phyloP scores from a whole-genome alignment of 108 stramenopile genomes.

The Licmophora abbreviata region DNA sequence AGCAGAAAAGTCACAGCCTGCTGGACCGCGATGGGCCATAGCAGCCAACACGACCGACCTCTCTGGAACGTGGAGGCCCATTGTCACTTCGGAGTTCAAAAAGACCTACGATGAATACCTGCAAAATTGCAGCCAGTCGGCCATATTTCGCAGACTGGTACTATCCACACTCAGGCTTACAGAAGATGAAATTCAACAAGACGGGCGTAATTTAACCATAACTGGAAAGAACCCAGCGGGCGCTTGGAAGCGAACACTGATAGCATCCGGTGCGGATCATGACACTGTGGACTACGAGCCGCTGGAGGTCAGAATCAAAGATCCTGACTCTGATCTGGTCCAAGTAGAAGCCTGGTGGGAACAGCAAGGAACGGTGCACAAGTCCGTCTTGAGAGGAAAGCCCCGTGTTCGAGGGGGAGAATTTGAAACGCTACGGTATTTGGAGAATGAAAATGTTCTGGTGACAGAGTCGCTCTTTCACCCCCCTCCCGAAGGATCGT shows the following conservation, averaged over 20 bases:
- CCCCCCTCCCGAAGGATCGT: not conserved
- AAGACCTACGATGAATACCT: too few relatives aligned
- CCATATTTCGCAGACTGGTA: too few relatives aligned
- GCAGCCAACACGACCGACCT: too few relatives aligned
- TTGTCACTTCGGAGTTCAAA: too few relatives aligned
- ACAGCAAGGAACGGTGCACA: constrained; percentile 28
- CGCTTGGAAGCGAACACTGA: constrained; percentile 33
- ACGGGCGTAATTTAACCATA: too few relatives aligned
- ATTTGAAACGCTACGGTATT: not conserved
- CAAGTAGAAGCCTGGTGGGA: constrained; percentile 42
- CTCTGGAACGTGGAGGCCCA: too few relatives aligned
- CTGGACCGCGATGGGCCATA: too few relatives aligned
- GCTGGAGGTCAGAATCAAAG: constrained; percentile 12
- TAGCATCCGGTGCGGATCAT: constrained; percentile 5
- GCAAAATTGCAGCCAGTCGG: too few relatives aligned
- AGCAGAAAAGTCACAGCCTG: too few relatives aligned
- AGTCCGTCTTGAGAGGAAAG: constrained; percentile 22
- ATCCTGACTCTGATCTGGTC: constrained; percentile 36
- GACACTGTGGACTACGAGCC: not conserved
- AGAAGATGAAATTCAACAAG: too few relatives aligned
- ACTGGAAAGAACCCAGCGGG: constrained; percentile 26
- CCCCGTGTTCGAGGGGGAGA: too few relatives aligned
- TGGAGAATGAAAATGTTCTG: not conserved
- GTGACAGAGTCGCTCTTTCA: not conserved
- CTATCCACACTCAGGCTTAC: too few relatives aligned